These are phyloP conservation scores for Porcisia hertigi DNA, from an alignment of 208 protist species.

Conservation along the genomic window DNA sequence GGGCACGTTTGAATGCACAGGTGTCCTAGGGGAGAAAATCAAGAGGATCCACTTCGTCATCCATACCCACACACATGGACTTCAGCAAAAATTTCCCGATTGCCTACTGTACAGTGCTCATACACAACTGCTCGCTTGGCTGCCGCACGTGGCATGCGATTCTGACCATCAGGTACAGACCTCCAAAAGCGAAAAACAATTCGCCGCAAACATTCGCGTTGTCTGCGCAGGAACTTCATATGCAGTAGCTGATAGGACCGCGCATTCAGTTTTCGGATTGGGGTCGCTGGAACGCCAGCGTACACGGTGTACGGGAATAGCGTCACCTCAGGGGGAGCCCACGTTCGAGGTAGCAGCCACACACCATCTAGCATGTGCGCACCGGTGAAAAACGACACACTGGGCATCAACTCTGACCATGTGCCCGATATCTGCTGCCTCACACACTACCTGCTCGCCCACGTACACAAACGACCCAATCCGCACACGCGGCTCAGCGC, in stretches of 20 bases:
- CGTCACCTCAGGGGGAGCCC: constrained; percentile 50
- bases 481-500: constrained; percentile 27
- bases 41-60: neutral
- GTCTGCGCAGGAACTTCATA: constrained; percentile 39
- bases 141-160: neutral
- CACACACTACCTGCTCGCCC: constrained; percentile 55
- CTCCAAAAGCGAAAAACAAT: neutral
- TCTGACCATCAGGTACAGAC: neutral
- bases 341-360: constrained; percentile 51
- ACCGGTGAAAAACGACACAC: constrained; percentile 53
- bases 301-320: constrained; percentile 69
- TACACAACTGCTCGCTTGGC: neutral
- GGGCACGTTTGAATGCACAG: neutral
- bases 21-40: neutral
- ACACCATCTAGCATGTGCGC: constrained; percentile 60
- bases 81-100: neutral
- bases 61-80: neutral
- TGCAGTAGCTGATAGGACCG: constrained; percentile 44
- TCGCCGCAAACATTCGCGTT: neutral
- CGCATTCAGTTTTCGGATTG: constrained; percentile 41
- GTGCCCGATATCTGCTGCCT: constrained; percentile 49
- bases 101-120: neutral
- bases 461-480: constrained; percentile 55
- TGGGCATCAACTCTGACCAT: constrained; percentile 63
- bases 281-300: constrained; percentile 44